Base-by-base conservation (phyloP, 2,329 filamentous ascomycete species). In the Penicillium sp. region DNA sequence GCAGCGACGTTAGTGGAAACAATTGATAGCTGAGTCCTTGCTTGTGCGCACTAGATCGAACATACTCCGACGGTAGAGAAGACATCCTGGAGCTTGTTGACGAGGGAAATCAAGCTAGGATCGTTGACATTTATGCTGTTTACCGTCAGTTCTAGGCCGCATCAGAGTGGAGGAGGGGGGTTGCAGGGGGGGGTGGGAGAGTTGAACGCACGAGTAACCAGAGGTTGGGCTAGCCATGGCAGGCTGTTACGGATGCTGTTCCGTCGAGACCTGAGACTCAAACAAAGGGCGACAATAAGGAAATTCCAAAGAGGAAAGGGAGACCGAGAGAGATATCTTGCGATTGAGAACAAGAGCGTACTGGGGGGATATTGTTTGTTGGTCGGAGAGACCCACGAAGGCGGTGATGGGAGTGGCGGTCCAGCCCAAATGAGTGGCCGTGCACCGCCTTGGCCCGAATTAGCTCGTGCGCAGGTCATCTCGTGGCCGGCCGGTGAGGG, bases 81-180 rank as follows among this genome's bases (percentile, higher is more conserved):
- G 61, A 98, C 93, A 88, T 98, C 93, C 71, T 98, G 93, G 41
- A 98, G 84, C 78, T 95, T 97, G 79, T 98, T 98, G 69, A 98
- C 93, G 62, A 97, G 86, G 29, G 83, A 84, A 63, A 86, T 86
- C 61, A 86, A 75, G 56, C 76, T 76, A 26, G 83, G 83, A 63
- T 86, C 83, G 66, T 86, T 86, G 52, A 86, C 83, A 67, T 85
- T 86, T 69, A 85, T 84, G 61, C 82, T 85, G 66, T 58, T 49
- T 47, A 56, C 3, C 38, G 50, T 63, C 58, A 63, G 61, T 35
- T 45, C 55, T 52, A 55, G 57, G 56, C 60, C 52, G 51, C 47
- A 56, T 52, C 58, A 47, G 52, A 58, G 52, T 52, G 56, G 49
- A 58, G 47, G 58, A 58, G 57, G 47, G 58, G 58, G 57, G 63